phyloP scores from a whole-genome alignment of 768 basidiomycete genomes.

The Zangia roseola region DNA sequence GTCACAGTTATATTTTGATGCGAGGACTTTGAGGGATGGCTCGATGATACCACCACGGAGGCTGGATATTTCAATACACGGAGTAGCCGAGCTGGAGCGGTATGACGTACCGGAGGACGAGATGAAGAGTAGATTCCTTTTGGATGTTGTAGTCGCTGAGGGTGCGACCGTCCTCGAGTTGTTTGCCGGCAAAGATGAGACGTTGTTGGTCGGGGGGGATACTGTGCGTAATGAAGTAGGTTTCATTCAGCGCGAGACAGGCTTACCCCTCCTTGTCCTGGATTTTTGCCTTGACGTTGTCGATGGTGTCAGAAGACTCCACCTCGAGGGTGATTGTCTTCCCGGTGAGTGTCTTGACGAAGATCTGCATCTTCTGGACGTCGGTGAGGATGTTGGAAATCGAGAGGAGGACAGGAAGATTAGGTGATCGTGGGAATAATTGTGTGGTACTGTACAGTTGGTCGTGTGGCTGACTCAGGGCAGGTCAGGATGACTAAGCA shows the following conservation, averaged over 20 bases:
- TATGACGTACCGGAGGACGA: slow-evolving; percentile 83
- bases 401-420: neutral
- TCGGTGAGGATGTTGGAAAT: neutral
- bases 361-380: slow-evolving; percentile 57
- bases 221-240: slow-evolving; percentile 29
- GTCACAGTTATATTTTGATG: slow-evolving; percentile 98
- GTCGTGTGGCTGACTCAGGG: slow-evolving; percentile 30
- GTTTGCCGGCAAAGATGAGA: slow-evolving; percentile 81
- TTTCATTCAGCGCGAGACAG: neutral
- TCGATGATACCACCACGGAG: slow-evolving; percentile 86
- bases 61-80: slow-evolving; percentile 10
- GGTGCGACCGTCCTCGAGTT: slow-evolving; percentile 97
- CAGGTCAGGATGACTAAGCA: slow-evolving; percentile 8
- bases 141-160: slow-evolving; percentile 97
- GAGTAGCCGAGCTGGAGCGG: too few relatives aligned
- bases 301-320: slow-evolving; percentile 29
- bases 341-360: slow-evolving; percentile 83
- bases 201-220: slow-evolving; percentile 29
- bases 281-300: slow-evolving; percentile 30
- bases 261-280: slow-evolving; percentile 72
- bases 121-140: slow-evolving; percentile 96
- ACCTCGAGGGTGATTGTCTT: slow-evolving; percentile 33
- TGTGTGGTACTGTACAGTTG: slow-evolving; percentile 31
- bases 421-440: slow-evolving; percentile 18
- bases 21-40: slow-evolving; percentile 96